Conservation (phyloP, 2,329 filamentous ascomycete genomes). For the Macrophomina phaseolina region DNA sequence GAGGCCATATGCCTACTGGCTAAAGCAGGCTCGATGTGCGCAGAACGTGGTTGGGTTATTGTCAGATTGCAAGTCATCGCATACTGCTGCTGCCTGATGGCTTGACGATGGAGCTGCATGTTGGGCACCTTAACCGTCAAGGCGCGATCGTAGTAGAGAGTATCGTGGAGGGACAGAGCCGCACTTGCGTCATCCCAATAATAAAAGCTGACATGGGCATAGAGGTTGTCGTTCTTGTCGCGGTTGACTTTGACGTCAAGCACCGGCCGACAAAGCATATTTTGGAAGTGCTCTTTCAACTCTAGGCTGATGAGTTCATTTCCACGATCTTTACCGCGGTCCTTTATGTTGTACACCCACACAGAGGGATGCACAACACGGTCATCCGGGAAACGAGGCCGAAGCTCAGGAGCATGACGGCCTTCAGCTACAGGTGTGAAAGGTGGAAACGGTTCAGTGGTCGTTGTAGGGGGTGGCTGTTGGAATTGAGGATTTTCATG, state of each 20-base stretch:
- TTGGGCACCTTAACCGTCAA: conserved; percentile 1
- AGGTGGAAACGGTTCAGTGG: conserved; percentile 17
- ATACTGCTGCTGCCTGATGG: not conserved
- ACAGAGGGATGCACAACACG: not conserved
- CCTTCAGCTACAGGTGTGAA: not conserved
- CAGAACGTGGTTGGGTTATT: not conserved
- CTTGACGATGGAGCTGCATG: no score
- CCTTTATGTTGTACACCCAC: conserved; percentile 11
- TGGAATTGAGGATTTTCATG: not conserved
- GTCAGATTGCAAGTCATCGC: no score
- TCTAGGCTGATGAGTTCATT: not conserved
- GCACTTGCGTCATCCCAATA: not conserved
- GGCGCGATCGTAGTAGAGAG: not conserved
- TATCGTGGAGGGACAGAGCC: not conserved
- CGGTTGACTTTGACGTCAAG: not conserved
- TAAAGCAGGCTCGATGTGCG: not conserved
- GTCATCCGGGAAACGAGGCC: not conserved
- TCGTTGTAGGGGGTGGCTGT: not conserved
- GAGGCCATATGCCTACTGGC: not conserved
- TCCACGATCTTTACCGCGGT: not conserved
- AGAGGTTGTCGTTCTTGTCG: conserved; percentile 1
- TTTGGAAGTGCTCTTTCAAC: not conserved
- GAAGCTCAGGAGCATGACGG: not conserved
- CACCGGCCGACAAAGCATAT: not conserved
- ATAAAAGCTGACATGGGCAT: conserved; percentile 8